These are phyloP conservation scores for Asparagopsis taxiformis DNA, from an alignment of 31 red algal genomes.

Conservation along the genomic window DNA sequence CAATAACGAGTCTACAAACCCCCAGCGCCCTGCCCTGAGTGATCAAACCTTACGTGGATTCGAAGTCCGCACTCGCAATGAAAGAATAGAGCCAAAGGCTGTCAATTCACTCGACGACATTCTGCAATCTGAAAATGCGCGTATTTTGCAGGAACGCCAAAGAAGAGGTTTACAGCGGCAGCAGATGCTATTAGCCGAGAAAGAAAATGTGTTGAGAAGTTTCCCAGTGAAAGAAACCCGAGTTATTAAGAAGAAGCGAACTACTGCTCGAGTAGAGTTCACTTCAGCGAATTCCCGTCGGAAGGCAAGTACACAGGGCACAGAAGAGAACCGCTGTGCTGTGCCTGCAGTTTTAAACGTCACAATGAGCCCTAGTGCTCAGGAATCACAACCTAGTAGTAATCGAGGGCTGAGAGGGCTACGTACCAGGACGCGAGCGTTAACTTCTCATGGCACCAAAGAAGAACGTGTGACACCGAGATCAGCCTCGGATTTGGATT, in stretches of 20 bases:
- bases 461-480: not conserved
- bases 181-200: not conserved
- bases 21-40: too few species aligned
- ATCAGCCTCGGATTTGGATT: not conserved
- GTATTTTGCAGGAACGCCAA: not conserved
- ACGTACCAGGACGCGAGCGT: not conserved
- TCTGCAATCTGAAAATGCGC: not conserved
- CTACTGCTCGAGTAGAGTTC: slow-evolving; percentile 35
- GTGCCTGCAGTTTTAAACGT: not conserved
- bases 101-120: not conserved
- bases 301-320: not conserved
- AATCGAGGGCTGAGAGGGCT: slow-evolving; percentile 4
- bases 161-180: not conserved
- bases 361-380: not conserved
- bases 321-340: not conserved
- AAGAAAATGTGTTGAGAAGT: slow-evolving; percentile 21
- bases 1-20: too few species aligned
- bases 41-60: too few species aligned
- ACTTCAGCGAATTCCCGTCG: slow-evolving; percentile 15
- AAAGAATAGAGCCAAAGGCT: too few species aligned
- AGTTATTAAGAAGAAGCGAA: slow-evolving; percentile 5
- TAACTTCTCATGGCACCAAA: not conserved
- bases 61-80: too few species aligned
- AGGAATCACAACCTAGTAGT: not conserved
- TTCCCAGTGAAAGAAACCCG: not conserved